Evolutionary conservation across 768 basidiomycete genomes (phyloP).

Genomic region (Ramaria rubella): DNA sequence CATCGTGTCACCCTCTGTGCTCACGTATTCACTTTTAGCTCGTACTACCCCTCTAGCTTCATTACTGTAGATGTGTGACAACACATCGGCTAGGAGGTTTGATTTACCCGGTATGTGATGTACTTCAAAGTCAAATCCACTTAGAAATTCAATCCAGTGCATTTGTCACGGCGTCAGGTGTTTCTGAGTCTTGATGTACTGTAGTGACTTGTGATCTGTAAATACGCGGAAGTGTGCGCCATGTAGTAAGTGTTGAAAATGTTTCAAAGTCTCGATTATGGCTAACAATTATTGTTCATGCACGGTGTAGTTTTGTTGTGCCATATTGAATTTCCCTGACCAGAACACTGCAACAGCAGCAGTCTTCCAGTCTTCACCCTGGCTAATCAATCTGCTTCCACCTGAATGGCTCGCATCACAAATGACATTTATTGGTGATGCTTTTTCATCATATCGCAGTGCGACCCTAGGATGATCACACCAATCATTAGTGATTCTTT

Average conservation of each 20-base stretch:
- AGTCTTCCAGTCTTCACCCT: too few relatives aligned
- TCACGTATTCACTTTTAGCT: constrained; percentile 17
- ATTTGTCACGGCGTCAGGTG: too few relatives aligned
- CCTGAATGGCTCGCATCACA: constrained; percentile 29
- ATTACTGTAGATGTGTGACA: constrained; percentile 16
- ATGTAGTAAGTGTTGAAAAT: too few relatives aligned
- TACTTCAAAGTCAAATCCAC: constrained; percentile 7
- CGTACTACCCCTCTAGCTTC: constrained; percentile 19
- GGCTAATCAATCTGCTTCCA: constrained; percentile 23
- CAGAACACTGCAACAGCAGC: constrained; percentile 28
- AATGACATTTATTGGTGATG: constrained; percentile 22
- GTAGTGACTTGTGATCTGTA: too few relatives aligned
- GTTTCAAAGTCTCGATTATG: constrained; percentile 26
- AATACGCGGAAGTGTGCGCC: too few relatives aligned
- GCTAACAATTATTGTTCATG: constrained; percentile 36
- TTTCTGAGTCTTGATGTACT: too few relatives aligned
- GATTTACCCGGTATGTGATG: constrained; percentile 3
- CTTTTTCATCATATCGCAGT: not conserved
- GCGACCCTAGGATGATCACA: not conserved
- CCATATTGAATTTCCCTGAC: constrained; percentile 29
- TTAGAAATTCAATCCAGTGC: not conserved
- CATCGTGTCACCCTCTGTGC: constrained; percentile 8
- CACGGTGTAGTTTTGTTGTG: constrained; percentile 36
- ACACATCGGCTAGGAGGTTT: not conserved
- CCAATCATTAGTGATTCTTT: constrained; percentile 7